phyloP scores from a whole-genome alignment of 2,329 filamentous ascomycete genomes.

The Bipolaris bicolor region DNA sequence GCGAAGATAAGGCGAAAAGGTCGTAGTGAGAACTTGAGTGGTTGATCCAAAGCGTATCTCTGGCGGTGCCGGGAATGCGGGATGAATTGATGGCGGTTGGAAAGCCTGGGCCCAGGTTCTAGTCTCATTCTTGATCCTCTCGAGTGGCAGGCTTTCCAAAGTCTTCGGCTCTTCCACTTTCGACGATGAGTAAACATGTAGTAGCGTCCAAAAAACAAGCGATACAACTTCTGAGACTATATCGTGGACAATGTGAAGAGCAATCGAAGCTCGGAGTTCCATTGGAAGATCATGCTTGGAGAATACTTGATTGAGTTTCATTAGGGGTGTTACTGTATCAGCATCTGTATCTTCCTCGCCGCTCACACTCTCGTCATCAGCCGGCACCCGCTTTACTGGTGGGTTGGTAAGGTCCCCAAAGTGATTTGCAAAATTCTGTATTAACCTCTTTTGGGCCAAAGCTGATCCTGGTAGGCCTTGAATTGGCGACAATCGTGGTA shows the following conservation, averaged over 20 bases:
- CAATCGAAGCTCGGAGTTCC: constrained; percentile 38
- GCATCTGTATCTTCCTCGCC: constrained; percentile 45
- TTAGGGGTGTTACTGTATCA: constrained; percentile 40
- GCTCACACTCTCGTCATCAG: constrained; percentile 44
- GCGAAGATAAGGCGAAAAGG: constrained; percentile 34
- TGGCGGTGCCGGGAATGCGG: constrained; percentile 44
- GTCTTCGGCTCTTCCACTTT: constrained; percentile 10
- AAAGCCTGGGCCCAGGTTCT: constrained; percentile 38
- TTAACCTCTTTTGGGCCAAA: constrained; percentile 43
- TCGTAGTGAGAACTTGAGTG: constrained; percentile 13
- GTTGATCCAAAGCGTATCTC: constrained; percentile 34
- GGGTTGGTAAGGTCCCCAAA: constrained; percentile 39
- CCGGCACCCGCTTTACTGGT: constrained; percentile 32
- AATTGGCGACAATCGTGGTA: constrained; percentile 62
- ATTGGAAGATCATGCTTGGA: constrained; percentile 35
- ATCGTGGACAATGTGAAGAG: constrained; percentile 37
- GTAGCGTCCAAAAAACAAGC: constrained; percentile 42
- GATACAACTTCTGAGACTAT: constrained; percentile 40
- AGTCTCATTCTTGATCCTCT: constrained; percentile 38
- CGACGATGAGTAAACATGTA: constrained; percentile 37
- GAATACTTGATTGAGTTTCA: constrained; percentile 41
- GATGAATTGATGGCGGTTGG: constrained; percentile 47
- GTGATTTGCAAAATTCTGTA: constrained; percentile 35
- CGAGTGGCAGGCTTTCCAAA: constrained; percentile 23
- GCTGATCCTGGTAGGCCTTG: constrained; percentile 51